Base-by-base conservation (phyloP, 495 filamentous ascomycete species). In the Tuber borchii region DNA sequence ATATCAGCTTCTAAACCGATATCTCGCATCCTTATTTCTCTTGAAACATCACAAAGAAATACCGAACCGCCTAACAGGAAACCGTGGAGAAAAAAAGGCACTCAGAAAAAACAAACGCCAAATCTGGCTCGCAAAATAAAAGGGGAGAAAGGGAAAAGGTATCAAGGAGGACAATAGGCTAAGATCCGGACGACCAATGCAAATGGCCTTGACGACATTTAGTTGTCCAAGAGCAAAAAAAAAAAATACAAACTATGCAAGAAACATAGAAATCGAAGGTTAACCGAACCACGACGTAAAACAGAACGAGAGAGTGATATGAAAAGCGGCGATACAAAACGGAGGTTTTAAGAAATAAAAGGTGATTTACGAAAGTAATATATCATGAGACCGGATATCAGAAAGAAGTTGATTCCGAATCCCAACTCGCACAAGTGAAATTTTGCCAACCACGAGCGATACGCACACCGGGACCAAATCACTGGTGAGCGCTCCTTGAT, bases 351-450 rank as follows among this genome's bases (percentile, higher is more conserved):
- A 74, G 69, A 72, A 78, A 79, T 73, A 81, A 79, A 82, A 82
- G 81, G 78, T 83, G 80, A 82, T 82, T 82, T 82, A 79, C 79
- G 76, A 79, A 83, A 79, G 77, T 79, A 82, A 78, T 82, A 79
- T 81, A 81, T 82, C 78, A 81, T 77, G 74, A 73, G 76, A 69
- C 72, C 77, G 73, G 73, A 74, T 73, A 73, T 77, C 70, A 79
- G 78, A 79, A 79, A 76, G 77, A 43, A 79, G 70, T 71, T 14
- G 78, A 79, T 73, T 73, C 78, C 73, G 77, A 79, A 79, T 70
- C 78, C 77, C 77, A 79, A 75, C 78, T 79, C 79, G 76, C 73
- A 79, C 77, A 79, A 65, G 56, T 14, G 56, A 65, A 34, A 65
- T 34, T 31, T 77, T 71, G 78, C 74, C 73, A 80, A 69, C 78